A percentile compares a stretch with the other conserved stretches of the same genome.
phyloP scores from a whole-genome alignment of 768 basidiomycete species.

The Hemileccinum rubropunctum region DNA sequence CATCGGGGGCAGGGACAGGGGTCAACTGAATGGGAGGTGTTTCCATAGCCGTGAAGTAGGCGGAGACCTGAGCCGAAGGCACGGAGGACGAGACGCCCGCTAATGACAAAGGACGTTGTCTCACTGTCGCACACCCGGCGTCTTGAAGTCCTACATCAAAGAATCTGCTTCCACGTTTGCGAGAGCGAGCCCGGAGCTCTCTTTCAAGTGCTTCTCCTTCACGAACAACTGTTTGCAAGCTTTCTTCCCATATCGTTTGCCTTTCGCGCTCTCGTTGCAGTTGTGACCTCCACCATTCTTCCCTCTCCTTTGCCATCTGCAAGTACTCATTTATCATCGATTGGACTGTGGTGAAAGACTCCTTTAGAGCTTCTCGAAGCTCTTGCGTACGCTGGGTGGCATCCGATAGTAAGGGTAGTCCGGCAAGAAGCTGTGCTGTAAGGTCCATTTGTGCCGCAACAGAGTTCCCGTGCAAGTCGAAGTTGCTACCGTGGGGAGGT shows the following conservation, averaged over 20 bases:
- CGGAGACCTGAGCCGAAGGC: constrained; percentile 17
- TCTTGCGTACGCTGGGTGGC: constrained; percentile 27
- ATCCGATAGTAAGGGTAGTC: constrained; percentile 36
- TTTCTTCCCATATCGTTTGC: constrained; percentile 85
- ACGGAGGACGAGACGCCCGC: constrained; percentile 5
- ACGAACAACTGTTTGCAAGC: constrained; percentile 76
- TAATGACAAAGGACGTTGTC: constrained; percentile 21
- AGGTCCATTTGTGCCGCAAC: constrained; percentile 77
- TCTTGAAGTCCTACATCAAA: constrained; percentile 38
- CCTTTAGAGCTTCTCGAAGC: constrained; percentile 53
- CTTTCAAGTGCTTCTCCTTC: constrained; percentile 83
- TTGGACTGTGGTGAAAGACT: constrained; percentile 56
- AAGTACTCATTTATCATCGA: constrained; percentile 64
- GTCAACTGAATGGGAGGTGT: constrained; percentile 13
- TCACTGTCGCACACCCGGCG: constrained; percentile 16
- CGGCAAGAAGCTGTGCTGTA: constrained; percentile 59
- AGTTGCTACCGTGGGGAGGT: constrained; percentile 58
- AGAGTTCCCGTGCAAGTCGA: constrained; percentile 69
- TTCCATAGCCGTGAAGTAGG: constrained; percentile 25
- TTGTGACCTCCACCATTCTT: constrained; percentile 71
- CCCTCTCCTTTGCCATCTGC: constrained; percentile 71
- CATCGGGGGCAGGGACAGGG: background rate
- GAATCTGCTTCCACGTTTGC: constrained; percentile 58
- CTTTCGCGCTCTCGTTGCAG: constrained; percentile 62
- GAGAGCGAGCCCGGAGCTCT: constrained; percentile 63